Conservation (phyloP, 2,329 filamentous ascomycete genomes). For the Aspergillus spinulosporus region DNA sequence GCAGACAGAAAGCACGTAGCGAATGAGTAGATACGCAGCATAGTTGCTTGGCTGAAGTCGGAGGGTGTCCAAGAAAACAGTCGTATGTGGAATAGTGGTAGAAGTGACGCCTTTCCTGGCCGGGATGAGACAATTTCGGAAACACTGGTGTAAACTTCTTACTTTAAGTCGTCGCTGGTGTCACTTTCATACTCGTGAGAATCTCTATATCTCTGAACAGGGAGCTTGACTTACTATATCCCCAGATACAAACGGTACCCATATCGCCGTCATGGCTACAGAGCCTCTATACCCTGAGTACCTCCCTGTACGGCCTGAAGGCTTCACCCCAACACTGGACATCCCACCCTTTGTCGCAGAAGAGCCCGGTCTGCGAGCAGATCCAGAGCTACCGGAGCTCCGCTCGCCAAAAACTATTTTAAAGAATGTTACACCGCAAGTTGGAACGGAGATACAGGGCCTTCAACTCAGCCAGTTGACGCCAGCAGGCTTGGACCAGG, state of each 20-base stretch:
- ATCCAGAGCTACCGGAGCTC: constrained; percentile 9
- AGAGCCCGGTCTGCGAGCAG: constrained; percentile 11
- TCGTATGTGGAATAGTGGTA: not conserved
- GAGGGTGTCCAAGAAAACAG: not conserved
- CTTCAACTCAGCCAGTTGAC: constrained; percentile 13
- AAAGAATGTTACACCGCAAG: constrained; percentile 11
- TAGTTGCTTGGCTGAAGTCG: not conserved
- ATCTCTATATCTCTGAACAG: not conserved
- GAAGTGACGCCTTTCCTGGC: constrained; percentile 16
- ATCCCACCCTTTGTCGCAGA: constrained; percentile 4
- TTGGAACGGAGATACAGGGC: constrained; percentile 10
- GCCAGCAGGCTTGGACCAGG: constrained; percentile 10
- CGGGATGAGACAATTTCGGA: constrained; percentile 3
- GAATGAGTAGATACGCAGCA: not conserved
- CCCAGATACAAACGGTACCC: not conserved
- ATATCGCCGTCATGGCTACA: constrained; percentile 5
- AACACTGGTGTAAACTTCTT: not conserved
- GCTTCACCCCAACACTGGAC: constrained; percentile 12
- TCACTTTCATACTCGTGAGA: not conserved
- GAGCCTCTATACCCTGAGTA: constrained; percentile 15
- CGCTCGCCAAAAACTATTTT: not conserved
- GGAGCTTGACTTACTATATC: not conserved
- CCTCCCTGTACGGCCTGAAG: constrained; percentile 13
- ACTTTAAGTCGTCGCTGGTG: not conserved
- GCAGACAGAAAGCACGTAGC: not conserved